Conservation (phyloP, 345 rosid genomes). For the Tarenaya hassleriana region DNA sequence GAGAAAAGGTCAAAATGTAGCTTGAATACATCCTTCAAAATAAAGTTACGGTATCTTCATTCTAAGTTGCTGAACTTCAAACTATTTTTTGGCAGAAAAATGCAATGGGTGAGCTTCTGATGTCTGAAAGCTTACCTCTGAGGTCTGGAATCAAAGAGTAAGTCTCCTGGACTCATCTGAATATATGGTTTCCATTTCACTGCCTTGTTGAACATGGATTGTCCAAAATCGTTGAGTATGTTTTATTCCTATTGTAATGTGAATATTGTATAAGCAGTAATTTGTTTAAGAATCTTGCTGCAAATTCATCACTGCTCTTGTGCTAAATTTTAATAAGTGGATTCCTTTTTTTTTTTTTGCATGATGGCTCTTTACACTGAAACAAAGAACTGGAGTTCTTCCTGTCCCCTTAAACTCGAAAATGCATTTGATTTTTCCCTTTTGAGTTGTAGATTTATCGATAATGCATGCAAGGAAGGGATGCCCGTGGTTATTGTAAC, state of each 20-base stretch:
- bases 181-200: too few relatives aligned
- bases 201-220: too few relatives aligned
- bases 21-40: neutral
- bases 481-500: slow-evolving; percentile 60
- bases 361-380: neutral
- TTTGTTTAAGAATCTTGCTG: too few relatives aligned
- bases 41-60: slow-evolving; percentile 10
- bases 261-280: too few relatives aligned
- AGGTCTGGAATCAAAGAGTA: slow-evolving; percentile 86
- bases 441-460: slow-evolving; percentile 60
- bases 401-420: neutral
- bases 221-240: too few relatives aligned
- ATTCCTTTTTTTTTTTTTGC: too few relatives aligned
- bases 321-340: too few relatives aligned
- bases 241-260: too few relatives aligned
- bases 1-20: slow-evolving; percentile 57
- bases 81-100: slow-evolving; percentile 53
- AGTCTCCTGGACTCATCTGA: slow-evolving; percentile 29
- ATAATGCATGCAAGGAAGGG: slow-evolving; percentile 52
- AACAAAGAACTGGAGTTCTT: slow-evolving; percentile 1
- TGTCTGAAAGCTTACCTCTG: slow-evolving; percentile 55
- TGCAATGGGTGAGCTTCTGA: slow-evolving; percentile 63
- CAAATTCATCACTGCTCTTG: too few relatives aligned
- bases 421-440: neutral
- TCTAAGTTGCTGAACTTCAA: slow-evolving; percentile 19